Percentiles rank a stretch among this genome's conserved stretches.
These are phyloP conservation scores for Talaromyces sp. DNA, from an alignment of 2,329 filamentous ascomycete genomes.

Conservation along the genomic window DNA sequence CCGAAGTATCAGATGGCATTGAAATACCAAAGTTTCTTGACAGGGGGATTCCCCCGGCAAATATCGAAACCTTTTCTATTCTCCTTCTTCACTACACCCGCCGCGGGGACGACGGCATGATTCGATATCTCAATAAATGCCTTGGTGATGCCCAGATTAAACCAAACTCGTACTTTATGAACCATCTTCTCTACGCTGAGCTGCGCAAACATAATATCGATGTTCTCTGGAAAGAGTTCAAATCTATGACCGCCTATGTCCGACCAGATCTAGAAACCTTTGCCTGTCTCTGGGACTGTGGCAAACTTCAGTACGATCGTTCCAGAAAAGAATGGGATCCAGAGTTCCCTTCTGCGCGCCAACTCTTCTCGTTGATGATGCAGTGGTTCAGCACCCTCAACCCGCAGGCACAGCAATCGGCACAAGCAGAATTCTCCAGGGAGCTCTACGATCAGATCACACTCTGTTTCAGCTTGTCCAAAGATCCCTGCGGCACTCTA, in stretches of 20 bases:
- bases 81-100: constrained; percentile 68
- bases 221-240: constrained; percentile 55
- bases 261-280: constrained; percentile 66
- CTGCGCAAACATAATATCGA: constrained; percentile 55
- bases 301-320: constrained; percentile 45
- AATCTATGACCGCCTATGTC: constrained; percentile 50
- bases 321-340: constrained; percentile 41
- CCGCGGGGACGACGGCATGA: constrained; percentile 53
- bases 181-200: constrained; percentile 67
- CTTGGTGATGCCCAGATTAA: constrained; percentile 61
- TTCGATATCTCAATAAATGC: constrained; percentile 59
- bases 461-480: constrained; percentile 46
- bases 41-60: constrained; percentile 54
- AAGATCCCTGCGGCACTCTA: constrained; percentile 47
- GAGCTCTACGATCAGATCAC: constrained; percentile 51
- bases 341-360: constrained; percentile 41
- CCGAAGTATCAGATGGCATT: constrained; percentile 19
- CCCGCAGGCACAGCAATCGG: constrained; percentile 22
- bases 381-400: constrained; percentile 37
- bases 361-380: constrained; percentile 48
- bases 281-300: constrained; percentile 59
- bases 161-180: constrained; percentile 72
- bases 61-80: constrained; percentile 72
- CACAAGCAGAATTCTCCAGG: constrained; percentile 38
- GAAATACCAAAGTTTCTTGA: constrained; percentile 36